Base-by-base conservation (phyloP, 2,329 filamentous ascomycete genomes). In the Apiospora rasikravindrae region DNA sequence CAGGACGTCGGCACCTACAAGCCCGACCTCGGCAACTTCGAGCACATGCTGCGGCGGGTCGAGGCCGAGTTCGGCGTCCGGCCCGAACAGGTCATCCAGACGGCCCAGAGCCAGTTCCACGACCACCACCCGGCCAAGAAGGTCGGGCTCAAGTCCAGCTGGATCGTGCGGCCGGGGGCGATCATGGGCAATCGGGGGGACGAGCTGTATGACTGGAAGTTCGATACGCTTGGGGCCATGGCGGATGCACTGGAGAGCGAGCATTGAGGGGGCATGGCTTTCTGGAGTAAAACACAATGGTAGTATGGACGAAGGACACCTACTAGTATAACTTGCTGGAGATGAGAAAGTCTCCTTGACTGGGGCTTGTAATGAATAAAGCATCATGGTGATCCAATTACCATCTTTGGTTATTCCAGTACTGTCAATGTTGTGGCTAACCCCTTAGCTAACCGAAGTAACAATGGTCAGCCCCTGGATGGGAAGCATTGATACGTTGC, bases 1-100 rank as follows among this genome's bases (percentile, higher is more conserved):
- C 85, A 94, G 78, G 90, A 93, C 53, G 88, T 94, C 40, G 92
- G 92, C 0, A 88, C 86, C 19, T 94, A 94, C 78, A 95, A 94
- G 82, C 93, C 93, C 0, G 86, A 90, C 75, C 77, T 83, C 42
- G 82, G 83, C 69, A 94, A 94, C 74, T 94, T 94, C 72, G 85
- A 89, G 71, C 90, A 91, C 77, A 85, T 94, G 85, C 78, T 94
- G 5, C 79, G 82, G 14, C 83, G 88, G 67, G 87, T 89, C 1
- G 73, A 87, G 76, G 77, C 82, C 1, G 84, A 86, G n/a, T 89
- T 92, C 76, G 89, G 88, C 0, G 80, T 92, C 0, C 81, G 84
- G 70, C 89, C 88, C 75, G 82, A 82, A 0, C 71, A 75, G n/a
- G 84, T 94, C 6, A 77, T 92, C 72, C 10, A 86, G 76, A 85